Evolutionary conservation across 2,329 filamentous ascomycete species (phyloP).

Genomic region (Cyphellophora attinorum): DNA sequence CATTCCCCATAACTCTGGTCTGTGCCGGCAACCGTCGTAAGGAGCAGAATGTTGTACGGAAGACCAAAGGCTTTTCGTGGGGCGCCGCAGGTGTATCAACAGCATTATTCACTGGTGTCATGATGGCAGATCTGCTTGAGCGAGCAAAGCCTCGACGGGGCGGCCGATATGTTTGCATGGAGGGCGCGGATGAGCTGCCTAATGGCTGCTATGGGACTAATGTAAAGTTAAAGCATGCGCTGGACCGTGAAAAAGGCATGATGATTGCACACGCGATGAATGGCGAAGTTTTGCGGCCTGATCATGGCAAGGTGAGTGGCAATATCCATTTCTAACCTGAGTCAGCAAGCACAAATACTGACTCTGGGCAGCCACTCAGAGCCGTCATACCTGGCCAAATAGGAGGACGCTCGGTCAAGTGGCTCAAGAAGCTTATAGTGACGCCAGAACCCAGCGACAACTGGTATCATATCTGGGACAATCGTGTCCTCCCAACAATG

Average conservation of each 20-base stretch:
- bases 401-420: slow-evolving; percentile 85
- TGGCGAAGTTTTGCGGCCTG: slow-evolving; percentile 66
- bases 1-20: slow-evolving; percentile 78
- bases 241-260: slow-evolving; percentile 73
- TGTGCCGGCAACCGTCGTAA: slow-evolving; percentile 88
- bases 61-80: slow-evolving; percentile 93
- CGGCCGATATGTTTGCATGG: slow-evolving; percentile 80
- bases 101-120: slow-evolving; percentile 75
- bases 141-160: slow-evolving; percentile 57
- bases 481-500: slow-evolving; percentile 78
- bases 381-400: slow-evolving; percentile 85
- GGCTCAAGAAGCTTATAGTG: slow-evolving; percentile 72
- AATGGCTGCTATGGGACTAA: slow-evolving; percentile 87
- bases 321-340: too few relatives aligned
- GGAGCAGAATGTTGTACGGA: slow-evolving; percentile 83
- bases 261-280: slow-evolving; percentile 91
- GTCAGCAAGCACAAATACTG: too few relatives aligned
- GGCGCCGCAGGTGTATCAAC: slow-evolving; percentile 80
- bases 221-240: slow-evolving; percentile 77
- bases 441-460: slow-evolving; percentile 75
- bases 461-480: slow-evolving; percentile 94
- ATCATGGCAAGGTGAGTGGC: slow-evolving; percentile 82
- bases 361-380: slow-evolving; percentile 66
- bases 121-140: slow-evolving; percentile 61
- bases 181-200: slow-evolving; percentile 77